Percentiles rank a stretch among this genome's conserved stretches.
These are phyloP conservation scores for Amylocystis lapponica DNA, from an alignment of 768 basidiomycete genomes.

Conservation along the genomic window DNA sequence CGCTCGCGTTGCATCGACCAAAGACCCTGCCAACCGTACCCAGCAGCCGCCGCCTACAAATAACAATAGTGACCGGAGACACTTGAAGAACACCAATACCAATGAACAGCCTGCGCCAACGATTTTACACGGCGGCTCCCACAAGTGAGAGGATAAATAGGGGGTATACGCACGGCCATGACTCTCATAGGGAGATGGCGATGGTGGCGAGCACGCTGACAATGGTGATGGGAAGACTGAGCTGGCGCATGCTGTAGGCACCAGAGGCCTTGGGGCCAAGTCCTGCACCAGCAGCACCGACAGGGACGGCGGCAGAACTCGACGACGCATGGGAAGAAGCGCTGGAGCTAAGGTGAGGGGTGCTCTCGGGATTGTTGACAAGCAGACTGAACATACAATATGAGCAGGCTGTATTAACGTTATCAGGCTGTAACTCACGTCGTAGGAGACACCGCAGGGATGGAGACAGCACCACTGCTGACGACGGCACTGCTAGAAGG, in stretches of 20 bases:
- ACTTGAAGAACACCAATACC: neutral
- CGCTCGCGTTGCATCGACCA: constrained; percentile 1
- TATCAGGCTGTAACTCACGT: constrained; percentile 13
- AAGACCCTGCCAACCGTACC: neutral
- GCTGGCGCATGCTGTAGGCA: constrained; percentile 4
- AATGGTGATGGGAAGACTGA: constrained; percentile 4
- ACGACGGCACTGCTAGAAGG: neutral
- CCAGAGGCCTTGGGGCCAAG: constrained; percentile 1
- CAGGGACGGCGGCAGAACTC: constrained; percentile 13
- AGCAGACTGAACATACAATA: too few relatives aligned
- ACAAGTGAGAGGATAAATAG: neutral
- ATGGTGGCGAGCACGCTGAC: constrained; percentile 4
- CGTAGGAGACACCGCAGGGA: constrained; percentile 9
- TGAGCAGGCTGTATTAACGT: too few relatives aligned
- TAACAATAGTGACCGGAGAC: neutral
- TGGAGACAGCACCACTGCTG: constrained; percentile 1
- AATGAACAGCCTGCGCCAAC: constrained; percentile 1
- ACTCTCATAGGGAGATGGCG: neutral
- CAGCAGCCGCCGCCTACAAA: constrained; percentile 3
- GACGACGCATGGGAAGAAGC: constrained; percentile 12
- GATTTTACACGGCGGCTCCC: constrained; percentile 2
- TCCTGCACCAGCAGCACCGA: constrained; percentile 33
- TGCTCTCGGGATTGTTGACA: too few relatives aligned
- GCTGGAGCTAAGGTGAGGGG: constrained; percentile 7
- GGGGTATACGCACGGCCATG: constrained; percentile 3